Conservation (phyloP, 768 basidiomycete genomes). For the Infundibulicybe gibba region DNA sequence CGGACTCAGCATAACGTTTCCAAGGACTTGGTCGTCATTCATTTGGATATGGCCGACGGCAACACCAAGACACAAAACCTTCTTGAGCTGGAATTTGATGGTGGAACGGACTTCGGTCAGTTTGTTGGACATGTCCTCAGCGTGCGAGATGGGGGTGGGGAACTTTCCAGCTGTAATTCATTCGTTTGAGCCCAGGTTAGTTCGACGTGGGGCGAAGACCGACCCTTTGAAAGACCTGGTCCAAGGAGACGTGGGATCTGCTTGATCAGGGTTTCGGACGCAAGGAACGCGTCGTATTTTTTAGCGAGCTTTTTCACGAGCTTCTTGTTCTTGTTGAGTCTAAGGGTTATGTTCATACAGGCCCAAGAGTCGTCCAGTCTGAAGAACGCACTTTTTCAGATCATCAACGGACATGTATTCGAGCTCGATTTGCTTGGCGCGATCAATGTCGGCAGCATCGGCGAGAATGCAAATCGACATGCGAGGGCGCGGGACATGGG, state of each 20-base stretch:
- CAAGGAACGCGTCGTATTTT: slow-evolving; percentile 98
- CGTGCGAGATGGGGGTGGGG: slow-evolving; percentile 93
- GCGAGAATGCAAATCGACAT: slow-evolving; percentile 99
- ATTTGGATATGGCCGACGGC: slow-evolving; percentile 98
- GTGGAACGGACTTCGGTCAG: slow-evolving; percentile 95
- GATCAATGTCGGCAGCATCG: slow-evolving; percentile 97
- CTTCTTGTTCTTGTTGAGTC: slow-evolving; percentile 99
- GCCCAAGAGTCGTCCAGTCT: neutral
- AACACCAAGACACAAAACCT: slow-evolving; percentile 98
- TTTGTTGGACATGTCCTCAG: slow-evolving; percentile 88
- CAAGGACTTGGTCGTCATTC: slow-evolving; percentile 95
- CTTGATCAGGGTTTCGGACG: slow-evolving; percentile 97
- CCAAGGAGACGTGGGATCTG: slow-evolving; percentile 99
- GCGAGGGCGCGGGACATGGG: slow-evolving; percentile 95
- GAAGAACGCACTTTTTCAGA: slow-evolving; percentile 81
- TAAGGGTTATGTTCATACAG: slow-evolving; percentile 18
- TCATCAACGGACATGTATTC: slow-evolving; percentile 99
- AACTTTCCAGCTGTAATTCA: slow-evolving; percentile 82
- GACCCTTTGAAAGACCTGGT: slow-evolving; percentile 91
- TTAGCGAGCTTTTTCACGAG: slow-evolving; percentile 99
- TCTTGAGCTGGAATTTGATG: slow-evolving; percentile 99
- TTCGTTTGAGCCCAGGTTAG: neutral
- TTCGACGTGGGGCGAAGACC: slow-evolving; percentile 12
- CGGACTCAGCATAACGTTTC: slow-evolving; percentile 95
- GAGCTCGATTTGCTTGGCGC: slow-evolving; percentile 95